Evolutionary conservation across 257 asterid species (phyloP).

Genomic region (Vinca minor): DNA sequence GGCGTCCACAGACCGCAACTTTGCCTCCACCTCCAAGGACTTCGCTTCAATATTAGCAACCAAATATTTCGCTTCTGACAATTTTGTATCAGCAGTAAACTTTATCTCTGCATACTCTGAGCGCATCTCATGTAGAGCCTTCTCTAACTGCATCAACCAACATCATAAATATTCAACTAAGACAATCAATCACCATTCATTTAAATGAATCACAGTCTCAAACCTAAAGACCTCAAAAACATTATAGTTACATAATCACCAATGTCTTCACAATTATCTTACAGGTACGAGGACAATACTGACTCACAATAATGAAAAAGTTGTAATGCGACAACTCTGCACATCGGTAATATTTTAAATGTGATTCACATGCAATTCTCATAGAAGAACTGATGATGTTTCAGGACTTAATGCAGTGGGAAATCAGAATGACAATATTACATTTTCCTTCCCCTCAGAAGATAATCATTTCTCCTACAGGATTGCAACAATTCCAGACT

Average conservation of each 20-base stretch:
- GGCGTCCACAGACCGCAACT: slow-evolving; percentile 73
- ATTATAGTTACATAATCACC: neutral
- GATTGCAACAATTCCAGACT: neutral
- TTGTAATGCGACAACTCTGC: neutral
- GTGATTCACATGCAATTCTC: neutral
- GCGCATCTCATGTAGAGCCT: slow-evolving; percentile 77
- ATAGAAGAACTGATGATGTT: neutral
- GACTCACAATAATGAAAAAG: neutral
- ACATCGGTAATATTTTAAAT: neutral
- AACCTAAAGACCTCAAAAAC: neutral
- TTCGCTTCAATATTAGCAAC: slow-evolving; percentile 68
- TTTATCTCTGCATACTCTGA: slow-evolving; percentile 77
- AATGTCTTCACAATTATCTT: neutral
- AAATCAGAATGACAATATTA: neutral
- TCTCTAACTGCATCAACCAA: slow-evolving; percentile 75
- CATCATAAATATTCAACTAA: slow-evolving; percentile 18
- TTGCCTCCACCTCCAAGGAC: slow-evolving; percentile 88
- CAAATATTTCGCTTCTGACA: slow-evolving; percentile 62
- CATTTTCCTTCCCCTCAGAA: no score
- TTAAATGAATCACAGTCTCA: neutral
- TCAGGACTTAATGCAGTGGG: slow-evolving; percentile 1
- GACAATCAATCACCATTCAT: neutral
- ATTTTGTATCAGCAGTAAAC: slow-evolving; percentile 77
- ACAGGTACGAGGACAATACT: neutral
- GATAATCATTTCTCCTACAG: no score